phyloP scores from a whole-genome alignment of 2,329 filamentous ascomycete species.

The Simplicillium sp. region DNA sequence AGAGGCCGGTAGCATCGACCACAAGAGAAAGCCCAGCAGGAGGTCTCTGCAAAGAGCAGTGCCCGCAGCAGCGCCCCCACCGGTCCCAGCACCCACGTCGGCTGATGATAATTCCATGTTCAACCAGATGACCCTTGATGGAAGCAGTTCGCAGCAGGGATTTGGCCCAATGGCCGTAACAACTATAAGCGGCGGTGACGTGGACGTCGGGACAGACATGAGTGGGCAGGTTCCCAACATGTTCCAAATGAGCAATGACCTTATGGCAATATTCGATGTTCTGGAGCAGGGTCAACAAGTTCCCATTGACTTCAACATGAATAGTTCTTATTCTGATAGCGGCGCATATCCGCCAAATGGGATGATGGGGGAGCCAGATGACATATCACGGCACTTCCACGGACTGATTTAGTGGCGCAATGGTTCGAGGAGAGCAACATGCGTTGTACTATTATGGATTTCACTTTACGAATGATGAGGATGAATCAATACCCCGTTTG shows the following conservation, averaged over 20 bases:
- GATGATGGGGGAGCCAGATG: constrained; percentile 10
- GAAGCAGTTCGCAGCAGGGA: not conserved
- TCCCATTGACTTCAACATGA: constrained; percentile 7
- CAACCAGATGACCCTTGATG: not conserved
- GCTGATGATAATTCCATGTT: not conserved
- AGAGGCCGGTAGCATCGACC: not conserved
- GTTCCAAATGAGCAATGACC: constrained; percentile 23
- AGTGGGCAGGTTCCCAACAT: constrained; percentile 18
- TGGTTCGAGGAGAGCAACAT: too few relatives aligned
- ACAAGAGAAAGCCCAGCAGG: not conserved
- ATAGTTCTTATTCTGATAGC: constrained; percentile 6
- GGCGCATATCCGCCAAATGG: constrained; percentile 4
- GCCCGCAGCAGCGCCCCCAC: too few relatives aligned
- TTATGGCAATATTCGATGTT: constrained; percentile 24
- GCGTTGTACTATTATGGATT: too few relatives aligned
- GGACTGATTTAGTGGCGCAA: constrained; percentile 13
- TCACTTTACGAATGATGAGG: too few relatives aligned
- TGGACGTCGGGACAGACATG: constrained; percentile 7
- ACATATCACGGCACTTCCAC: constrained; percentile 12
- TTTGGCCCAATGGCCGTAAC: not conserved
- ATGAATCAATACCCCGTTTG: not conserved
- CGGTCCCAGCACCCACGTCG: not conserved
- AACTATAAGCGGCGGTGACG: not conserved
- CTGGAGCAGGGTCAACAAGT: constrained; percentile 20
- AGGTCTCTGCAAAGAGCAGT: too few relatives aligned